Percentiles rank a stretch among this genome's conserved stretches.
phyloP scores from a whole-genome alignment of 305 asterid genomes.

The Ajuga reptans region DNA sequence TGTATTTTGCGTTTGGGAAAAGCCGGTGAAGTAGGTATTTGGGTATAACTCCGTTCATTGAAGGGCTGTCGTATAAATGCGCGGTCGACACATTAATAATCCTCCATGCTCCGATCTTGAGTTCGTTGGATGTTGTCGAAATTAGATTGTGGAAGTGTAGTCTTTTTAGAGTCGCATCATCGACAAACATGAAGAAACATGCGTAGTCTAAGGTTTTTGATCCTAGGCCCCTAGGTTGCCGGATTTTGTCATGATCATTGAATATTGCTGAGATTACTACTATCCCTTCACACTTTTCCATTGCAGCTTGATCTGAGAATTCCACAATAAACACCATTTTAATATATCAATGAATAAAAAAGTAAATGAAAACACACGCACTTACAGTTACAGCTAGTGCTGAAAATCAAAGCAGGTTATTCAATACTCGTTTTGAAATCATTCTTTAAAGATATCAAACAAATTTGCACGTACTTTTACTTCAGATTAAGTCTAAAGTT shows the following conservation, averaged over 20 bases:
- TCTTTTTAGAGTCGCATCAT: slow-evolving; percentile 50
- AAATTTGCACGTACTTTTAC: no score
- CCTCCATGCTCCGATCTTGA: slow-evolving; percentile 70
- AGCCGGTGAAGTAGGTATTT: slow-evolving; percentile 68
- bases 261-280: slow-evolving; percentile 75
- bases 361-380: background rate
- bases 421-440: no score
- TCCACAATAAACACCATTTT: background rate
- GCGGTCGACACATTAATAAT: slow-evolving; percentile 41
- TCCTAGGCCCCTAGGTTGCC: slow-evolving; percentile 81
- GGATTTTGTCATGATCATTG: slow-evolving; percentile 78
- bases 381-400: no score
- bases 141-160: slow-evolving; percentile 44
- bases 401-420: no score
- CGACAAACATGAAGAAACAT: slow-evolving; percentile 81
- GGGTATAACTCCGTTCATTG: slow-evolving; percentile 80
- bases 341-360: background rate
- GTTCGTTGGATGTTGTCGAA: slow-evolving; percentile 31
- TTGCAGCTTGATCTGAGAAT: slow-evolving; percentile 40
- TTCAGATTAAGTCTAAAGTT: no score
- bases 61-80: slow-evolving; percentile 47
- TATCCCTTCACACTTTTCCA: slow-evolving; percentile 60
- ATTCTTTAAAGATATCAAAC: no score
- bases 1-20: slow-evolving; percentile 67
- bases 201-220: slow-evolving; percentile 46